Evolutionary conservation across 2,329 filamentous ascomycete species (phyloP), one percentile per base, ranked within the genome.

Genomic region (Ciborinia camelliae): DNA sequence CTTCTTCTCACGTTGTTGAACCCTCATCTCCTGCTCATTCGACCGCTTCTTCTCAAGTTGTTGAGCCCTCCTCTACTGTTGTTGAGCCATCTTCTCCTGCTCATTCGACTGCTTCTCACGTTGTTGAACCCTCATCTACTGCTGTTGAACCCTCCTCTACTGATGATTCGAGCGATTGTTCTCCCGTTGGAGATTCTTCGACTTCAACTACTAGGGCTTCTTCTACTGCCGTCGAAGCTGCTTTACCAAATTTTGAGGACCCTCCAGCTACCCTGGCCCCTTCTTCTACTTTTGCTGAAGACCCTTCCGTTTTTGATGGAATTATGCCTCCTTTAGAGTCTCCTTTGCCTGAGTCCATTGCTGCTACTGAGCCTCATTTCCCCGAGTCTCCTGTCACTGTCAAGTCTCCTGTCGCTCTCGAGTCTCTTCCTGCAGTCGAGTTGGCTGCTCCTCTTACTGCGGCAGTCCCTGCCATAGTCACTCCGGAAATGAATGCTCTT

Each of bases 121-220:
- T 1, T 20, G 23, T 2, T 32, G 10, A 1, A 14, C n/a, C 9
- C 2, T 47, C 9, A 15, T 10, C 18, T 51, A 6, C 18, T n/a
- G n/a, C n/a, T n/a, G n/a, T 32, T 14, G 4, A 10, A 1, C 4
- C 7, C 4, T 4, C 1, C 0, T 26, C 39, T 18, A 4, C 12
- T 10, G 7, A 28, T 35, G 3, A 15, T 18, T 43, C 18, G 5
- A 39, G 4, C 18, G 20, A 7, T 5, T 0, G 2, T n/a, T 32
- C 12, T 23, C 7, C 5, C 12, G n/a, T 3, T 20, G 6, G n/a
- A 32, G 5, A 7, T 43, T n/a, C 26, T 43, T n/a, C 10, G 2
- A 1, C 14, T 20, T 5, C 35, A 15, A 7, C 2, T 3, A 6
- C 8, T 15, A 26, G 23, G 14, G 18, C 48, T 51, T 18, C 18